Base-by-base conservation (phyloP, 352 stramenopile species). In the Elongisporangium undulatum region DNA sequence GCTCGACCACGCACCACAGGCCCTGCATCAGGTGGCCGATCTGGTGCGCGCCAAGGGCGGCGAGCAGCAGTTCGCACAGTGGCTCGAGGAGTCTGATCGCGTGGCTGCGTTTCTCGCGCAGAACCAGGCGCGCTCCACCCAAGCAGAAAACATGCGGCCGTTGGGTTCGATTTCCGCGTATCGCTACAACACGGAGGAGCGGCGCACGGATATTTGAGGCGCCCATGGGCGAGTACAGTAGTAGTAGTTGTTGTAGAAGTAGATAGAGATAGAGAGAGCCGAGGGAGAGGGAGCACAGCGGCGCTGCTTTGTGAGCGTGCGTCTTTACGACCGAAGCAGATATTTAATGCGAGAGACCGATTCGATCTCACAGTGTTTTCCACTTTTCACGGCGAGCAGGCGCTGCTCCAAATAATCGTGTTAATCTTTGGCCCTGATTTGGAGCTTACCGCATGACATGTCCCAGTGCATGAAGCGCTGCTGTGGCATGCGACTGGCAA, bases 151-250 rank as follows among this genome's bases (percentile, higher is more conserved):
- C 56, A 19, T 15, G 61, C 53, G 65, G 52, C 49, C 34, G 34
- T 45, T 45, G 34, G 34, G 34, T 45, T 45, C 34, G 21, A 56
- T 50, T 16, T 59, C 60, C 38, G 58, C 58, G 49, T 78, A 83
- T 60, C 66, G 71, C 23, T 85, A 87, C 62, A 83, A 85, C 60
- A 89, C 79, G 0, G 68, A 86, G 59, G 79, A 89, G 64, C 77
- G 79, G 17, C 66, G 71, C 20, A 86, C 77, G 9, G 77, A 89
- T 68, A 87, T 89, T 64, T 89, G 34, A 45, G 12, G 9, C 34
- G n/a, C n/a, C n/a, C 34, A 45, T 17, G 16, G 12, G 34, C 34
- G 34, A 45, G 34, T 45, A 45, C 34, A 45, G 34, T 45, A 45
- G 12, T 39, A 39, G 29, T 39, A 39, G 6, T 26, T 17, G n/a